phyloP scores from a whole-genome alignment of 2,329 filamentous ascomycete genomes.

The Epichloe typhina region DNA sequence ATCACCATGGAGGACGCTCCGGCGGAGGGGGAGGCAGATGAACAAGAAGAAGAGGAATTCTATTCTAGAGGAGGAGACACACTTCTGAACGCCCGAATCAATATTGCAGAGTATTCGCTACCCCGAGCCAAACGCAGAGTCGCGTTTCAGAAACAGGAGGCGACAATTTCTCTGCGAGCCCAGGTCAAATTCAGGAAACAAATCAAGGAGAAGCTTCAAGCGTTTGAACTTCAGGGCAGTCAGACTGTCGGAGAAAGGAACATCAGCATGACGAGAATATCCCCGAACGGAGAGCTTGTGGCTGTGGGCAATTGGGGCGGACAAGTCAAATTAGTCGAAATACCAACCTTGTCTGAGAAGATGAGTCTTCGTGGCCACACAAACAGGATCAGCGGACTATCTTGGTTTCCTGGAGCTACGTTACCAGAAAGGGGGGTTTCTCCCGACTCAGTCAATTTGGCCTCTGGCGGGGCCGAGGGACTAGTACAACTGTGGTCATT shows the following conservation, averaged over 20 bases:
- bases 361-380: constrained; percentile 69
- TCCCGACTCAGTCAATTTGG: constrained; percentile 64
- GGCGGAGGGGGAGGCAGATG: constrained; percentile 50
- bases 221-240: constrained; percentile 83
- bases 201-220: constrained; percentile 69
- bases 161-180: constrained; percentile 70
- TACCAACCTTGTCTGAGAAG: constrained; percentile 70
- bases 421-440: constrained; percentile 59
- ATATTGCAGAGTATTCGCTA: constrained; percentile 73
- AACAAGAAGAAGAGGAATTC: constrained; percentile 87
- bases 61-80: constrained; percentile 73
- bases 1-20: constrained; percentile 46
- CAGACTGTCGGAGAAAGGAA: constrained; percentile 87
- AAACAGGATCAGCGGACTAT: constrained; percentile 77
- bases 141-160: constrained; percentile 65
- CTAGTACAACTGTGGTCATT: constrained; percentile 85
- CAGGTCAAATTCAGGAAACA: constrained; percentile 88
- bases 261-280: constrained; percentile 82
- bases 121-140: constrained; percentile 68
- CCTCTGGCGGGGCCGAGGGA: constrained; percentile 80
- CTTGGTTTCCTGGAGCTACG: constrained; percentile 80
- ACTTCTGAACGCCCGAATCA: constrained; percentile 61
- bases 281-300: constrained; percentile 69
- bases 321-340: constrained; percentile 70
- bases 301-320: constrained; percentile 92